Evolutionary conservation across 2,329 filamentous ascomycete genomes (phyloP).

Genomic region (Dothideomycetes sp.): DNA sequence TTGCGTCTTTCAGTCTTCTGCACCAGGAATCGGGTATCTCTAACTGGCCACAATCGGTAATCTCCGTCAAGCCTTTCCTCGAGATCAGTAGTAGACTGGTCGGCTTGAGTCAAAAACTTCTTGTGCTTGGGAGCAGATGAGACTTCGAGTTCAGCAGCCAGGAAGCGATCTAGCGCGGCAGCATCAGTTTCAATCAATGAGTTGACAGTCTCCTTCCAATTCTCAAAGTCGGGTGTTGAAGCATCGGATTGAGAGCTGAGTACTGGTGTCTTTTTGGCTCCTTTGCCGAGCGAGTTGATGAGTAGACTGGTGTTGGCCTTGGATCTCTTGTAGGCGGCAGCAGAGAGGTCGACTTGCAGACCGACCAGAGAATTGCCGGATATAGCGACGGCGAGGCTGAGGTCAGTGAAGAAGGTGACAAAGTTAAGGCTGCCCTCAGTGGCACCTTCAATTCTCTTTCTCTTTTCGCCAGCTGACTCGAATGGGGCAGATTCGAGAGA

Average conservation of each 20-base stretch:
- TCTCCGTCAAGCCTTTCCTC: constrained; percentile 3
- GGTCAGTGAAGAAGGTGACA: constrained; percentile 51
- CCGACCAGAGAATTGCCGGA: constrained; percentile 56
- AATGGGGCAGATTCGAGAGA: constrained; percentile 21
- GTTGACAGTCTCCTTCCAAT: constrained; percentile 23
- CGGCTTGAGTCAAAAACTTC: neutral
- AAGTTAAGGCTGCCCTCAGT: constrained; percentile 9
- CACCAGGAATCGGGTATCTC: constrained; percentile 33
- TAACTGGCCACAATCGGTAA: constrained; percentile 16
- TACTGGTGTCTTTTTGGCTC: constrained; percentile 30
- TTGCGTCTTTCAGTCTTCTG: constrained; percentile 55
- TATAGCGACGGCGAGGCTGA: constrained; percentile 58
- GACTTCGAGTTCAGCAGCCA: constrained; percentile 21
- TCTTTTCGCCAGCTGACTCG: constrained; percentile 13
- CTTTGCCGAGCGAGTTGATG: constrained; percentile 65
- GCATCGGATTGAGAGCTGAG: neutral
- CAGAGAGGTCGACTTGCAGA: constrained; percentile 43
- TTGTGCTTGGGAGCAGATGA: constrained; percentile 3
- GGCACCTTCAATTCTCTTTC: constrained; percentile 14
- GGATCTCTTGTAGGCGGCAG: constrained; percentile 28
- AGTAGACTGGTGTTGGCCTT: constrained; percentile 46
- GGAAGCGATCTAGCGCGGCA: constrained; percentile 21
- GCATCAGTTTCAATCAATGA: constrained; percentile 18
- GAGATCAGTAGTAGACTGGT: constrained; percentile 2
- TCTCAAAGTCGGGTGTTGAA: constrained; percentile 17